Evolutionary conservation across 495 filamentous ascomycete genomes (phyloP), one percentile per base, ranked within the genome.

Genomic region (Aspergillus campestris): DNA sequence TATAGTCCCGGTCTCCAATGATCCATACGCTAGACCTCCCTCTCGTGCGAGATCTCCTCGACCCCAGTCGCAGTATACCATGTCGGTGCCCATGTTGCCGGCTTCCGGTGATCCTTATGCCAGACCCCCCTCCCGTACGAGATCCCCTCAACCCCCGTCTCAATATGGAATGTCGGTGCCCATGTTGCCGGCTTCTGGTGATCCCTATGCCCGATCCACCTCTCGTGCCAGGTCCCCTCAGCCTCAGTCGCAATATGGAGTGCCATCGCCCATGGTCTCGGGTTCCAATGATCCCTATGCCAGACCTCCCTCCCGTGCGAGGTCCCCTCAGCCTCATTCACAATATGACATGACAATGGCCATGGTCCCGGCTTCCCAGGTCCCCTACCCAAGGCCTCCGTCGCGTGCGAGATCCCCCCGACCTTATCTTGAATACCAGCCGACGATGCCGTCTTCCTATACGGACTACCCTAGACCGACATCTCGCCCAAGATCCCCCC

Each of bases 191-290:
- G 18, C 18, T 24, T 24, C 18, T 4, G 4, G 4, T 24, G 18
- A 24, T 24, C 18, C 18, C 18, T 24, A 37, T 15, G 37, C 45
- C 15, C 44, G 45, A 37, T 39, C 47, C 33, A 40, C 47, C 6
- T 33, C 52, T 24, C 52, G 52, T 18, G 43, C 44, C 35, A 34
- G 48, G n/a, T 53, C 51, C n/a, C 56, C 56, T 24, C 43, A 35
- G 18, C 44, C 43, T n/a, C 31, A 33, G 8, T 38, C 38, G 5
- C 39, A 47, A 6, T 4, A 28, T 3, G 38, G 43, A 12, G 7
- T 47, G 9, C 14, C 28, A 31, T 4, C 10, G 34, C 4, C 30
- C 30, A 8, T 31, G 34, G 5, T 33, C 18, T 18, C 40, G 34
- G 12, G 7, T 43, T 11, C 40, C 40, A 9, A 24, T 13, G 5